These are phyloP conservation scores for Xylaria sp. DNA, from an alignment of 2,329 filamentous ascomycete species.

Conservation along the genomic window DNA sequence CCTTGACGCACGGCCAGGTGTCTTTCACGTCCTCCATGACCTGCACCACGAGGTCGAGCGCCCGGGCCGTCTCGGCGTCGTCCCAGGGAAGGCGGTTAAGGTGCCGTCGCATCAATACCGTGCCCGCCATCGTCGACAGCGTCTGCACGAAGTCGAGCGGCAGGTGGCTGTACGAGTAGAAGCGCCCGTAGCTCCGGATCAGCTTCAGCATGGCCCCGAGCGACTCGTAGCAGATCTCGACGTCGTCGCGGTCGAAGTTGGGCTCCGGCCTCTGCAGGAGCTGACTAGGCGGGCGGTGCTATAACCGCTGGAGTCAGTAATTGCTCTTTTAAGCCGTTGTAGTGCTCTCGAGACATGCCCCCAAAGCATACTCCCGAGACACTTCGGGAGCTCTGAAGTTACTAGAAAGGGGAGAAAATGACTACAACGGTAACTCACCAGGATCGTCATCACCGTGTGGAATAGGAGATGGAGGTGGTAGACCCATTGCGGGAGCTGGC, in stretches of 20 bases:
- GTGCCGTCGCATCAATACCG: conserved; percentile 59
- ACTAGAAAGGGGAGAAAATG: too few relatives aligned
- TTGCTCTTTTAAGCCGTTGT: too few relatives aligned
- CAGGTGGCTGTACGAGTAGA: conserved; percentile 57
- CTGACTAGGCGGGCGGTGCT: conserved; percentile 59
- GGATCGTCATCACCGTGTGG: conserved; percentile 63
- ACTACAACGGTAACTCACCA: conserved; percentile 38
- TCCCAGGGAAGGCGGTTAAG: conserved; percentile 55
- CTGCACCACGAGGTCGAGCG: conserved; percentile 61
- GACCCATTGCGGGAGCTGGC: conserved; percentile 58
- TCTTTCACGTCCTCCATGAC: conserved; percentile 64
- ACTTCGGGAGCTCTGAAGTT: too few relatives aligned
- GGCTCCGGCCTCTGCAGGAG: conserved; percentile 55
- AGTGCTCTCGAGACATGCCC: too few relatives aligned
- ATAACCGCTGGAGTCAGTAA: too few relatives aligned
- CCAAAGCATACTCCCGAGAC: too few relatives aligned
- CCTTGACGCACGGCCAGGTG: conserved; percentile 59
- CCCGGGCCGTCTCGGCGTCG: conserved; percentile 59
- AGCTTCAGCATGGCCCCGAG: conserved; percentile 58
- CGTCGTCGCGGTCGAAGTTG: conserved; percentile 53
- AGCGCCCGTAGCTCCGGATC: conserved; percentile 57
- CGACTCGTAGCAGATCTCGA: conserved; percentile 63
- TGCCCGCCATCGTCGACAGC: conserved; percentile 59
- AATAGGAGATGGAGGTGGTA: conserved; percentile 63
- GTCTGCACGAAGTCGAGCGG: conserved; percentile 63